Evolutionary conservation across 2,329 filamentous ascomycete genomes (phyloP), one percentile per base, ranked within the genome.

Genomic region (Apiospora marii): DNA sequence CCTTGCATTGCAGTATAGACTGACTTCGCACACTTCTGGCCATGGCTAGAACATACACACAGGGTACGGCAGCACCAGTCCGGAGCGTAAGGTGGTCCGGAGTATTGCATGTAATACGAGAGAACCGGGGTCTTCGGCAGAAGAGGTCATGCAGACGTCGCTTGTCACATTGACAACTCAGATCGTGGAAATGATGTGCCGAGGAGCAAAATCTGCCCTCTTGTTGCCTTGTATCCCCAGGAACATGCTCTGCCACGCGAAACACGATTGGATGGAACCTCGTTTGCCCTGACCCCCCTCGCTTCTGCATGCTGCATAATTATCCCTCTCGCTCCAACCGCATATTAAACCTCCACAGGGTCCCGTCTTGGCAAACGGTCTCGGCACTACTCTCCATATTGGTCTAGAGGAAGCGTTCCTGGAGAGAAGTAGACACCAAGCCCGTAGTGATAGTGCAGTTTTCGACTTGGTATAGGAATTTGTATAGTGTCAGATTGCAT

Each of bases 321-420:
- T 41, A 41, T 64, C 58, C 27, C 34, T 43, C 44, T 68, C 41
- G 67, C 67, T 68, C 46, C 67, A 68, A n/a, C 67, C 67, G 67
- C 30, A 68, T 68, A 68, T 44, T 68, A 48, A 43, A 27, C 22
- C n/a, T 30, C 67, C 67, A 48, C 67, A 30, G 24, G n/a, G 30
- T 48, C 67, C 41, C 41, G 67, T 14, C 67, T 68, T 64, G 58
- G 58, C 58, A 41, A 41, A 41, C 12, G 4, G 22, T 19, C n/a
- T 30, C 27, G 43, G 67, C 67, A 68, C n/a, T 44, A 27, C 27
- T 48, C 44, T 27, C 67, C 41, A 27, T 30, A 48, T 68, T 46
- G 27, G 34, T n/a, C 8, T 24, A 64, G 13, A 41, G 10, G 58
- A 41, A n/a, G 58, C 30, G 19, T 24, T 41, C 30, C 16, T 37